These are phyloP conservation scores for Turnera subulata DNA, from an alignment of 345 rosid species.

Conservation along the genomic window DNA sequence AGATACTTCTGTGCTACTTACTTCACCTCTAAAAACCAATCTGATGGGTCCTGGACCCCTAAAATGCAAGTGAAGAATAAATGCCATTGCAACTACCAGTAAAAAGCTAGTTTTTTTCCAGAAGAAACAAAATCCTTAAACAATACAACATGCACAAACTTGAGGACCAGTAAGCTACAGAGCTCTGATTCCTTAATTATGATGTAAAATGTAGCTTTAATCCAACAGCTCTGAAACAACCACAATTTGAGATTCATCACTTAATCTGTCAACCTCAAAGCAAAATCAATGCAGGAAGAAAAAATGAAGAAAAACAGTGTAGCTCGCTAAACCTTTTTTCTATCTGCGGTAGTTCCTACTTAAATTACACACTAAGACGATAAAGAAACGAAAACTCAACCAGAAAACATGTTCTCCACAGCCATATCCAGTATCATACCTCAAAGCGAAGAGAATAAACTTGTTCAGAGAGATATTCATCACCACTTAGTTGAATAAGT, in stretches of 20 bases:
- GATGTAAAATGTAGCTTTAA: background rate
- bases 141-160: no score
- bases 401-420: no score
- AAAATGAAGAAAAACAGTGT: no score
- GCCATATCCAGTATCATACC: conserved; percentile 35
- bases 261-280: background rate
- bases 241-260: background rate
- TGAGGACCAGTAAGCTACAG: background rate
- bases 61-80: background rate
- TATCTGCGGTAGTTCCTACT: no score
- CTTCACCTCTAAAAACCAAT: background rate
- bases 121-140: background rate
- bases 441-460: conserved; percentile 63
- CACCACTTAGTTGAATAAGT: conserved; percentile 32
- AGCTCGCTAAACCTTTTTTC: no score
- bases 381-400: no score
- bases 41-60: background rate
- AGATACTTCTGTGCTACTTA: background rate
- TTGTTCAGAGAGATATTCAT: conserved; percentile 28
- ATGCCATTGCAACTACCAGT: no score
- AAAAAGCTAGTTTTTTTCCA: no score
- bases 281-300: no score
- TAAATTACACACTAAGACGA: no score
- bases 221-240: background rate
- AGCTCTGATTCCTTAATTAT: background rate